Conservation (phyloP, 139 green algal genomes). For the Tetradesmus obliquus region DNA sequence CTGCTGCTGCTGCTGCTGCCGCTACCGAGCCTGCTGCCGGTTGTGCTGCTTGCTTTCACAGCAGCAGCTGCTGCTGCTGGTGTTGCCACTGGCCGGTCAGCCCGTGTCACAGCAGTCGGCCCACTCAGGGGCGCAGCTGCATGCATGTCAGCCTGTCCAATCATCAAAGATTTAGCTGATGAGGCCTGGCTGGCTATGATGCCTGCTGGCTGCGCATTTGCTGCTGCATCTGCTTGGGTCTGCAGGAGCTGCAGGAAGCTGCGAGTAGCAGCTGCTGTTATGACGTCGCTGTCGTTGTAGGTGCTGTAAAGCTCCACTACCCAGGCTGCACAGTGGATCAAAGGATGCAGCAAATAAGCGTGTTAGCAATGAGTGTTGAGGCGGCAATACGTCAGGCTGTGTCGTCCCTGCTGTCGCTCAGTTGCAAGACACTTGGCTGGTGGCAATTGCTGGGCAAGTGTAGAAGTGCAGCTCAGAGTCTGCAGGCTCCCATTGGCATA, state of each 20-base stretch:
- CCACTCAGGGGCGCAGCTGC: not conserved
- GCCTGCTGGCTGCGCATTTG: not conserved
- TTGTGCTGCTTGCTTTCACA: not conserved
- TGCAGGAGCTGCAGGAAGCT: constrained; percentile 2
- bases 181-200: too few relatives aligned
- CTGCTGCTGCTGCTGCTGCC: constrained; percentile 8
- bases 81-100: not conserved
- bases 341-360: not conserved
- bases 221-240: not conserved
- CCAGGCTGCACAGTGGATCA: not conserved
- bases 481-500: too few relatives aligned
- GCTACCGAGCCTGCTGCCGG: not conserved
- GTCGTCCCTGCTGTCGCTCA: too few relatives aligned
- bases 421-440: too few relatives aligned
- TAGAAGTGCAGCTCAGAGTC: too few relatives aligned
- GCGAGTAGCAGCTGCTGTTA: not conserved
- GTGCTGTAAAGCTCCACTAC: not conserved
- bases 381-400: not conserved
- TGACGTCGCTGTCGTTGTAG: not conserved
- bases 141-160: not conserved
- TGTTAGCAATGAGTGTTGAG: too few relatives aligned
- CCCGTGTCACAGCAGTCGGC: not conserved
- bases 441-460: too few relatives aligned
- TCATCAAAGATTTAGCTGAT: not conserved
- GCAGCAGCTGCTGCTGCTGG: not conserved